Evolutionary conservation across 2,329 filamentous ascomycete genomes (phyloP).

Genomic region (Aspergillus tubingensis): DNA sequence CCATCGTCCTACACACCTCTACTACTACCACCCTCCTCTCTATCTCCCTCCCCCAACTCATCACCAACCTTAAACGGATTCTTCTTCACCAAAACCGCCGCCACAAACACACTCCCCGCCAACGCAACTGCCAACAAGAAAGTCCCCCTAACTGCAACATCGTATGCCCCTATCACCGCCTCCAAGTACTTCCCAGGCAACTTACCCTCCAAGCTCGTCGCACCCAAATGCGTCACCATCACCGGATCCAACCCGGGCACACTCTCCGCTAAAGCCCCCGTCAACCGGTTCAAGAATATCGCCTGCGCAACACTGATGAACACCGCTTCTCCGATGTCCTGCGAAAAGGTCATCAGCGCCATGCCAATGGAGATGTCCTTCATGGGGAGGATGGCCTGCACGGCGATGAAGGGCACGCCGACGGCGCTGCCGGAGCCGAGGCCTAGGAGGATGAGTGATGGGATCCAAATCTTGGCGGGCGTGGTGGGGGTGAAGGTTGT

Average conservation of each 20-base stretch:
- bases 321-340: neutral
- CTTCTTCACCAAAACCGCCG: neutral
- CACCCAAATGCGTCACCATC: neutral
- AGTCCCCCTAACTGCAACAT: neutral
- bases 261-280: neutral
- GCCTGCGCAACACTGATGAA: slow-evolving; percentile 1
- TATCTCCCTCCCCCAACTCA: neutral
- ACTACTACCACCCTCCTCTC: too few species aligned
- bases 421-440: neutral
- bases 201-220: neutral
- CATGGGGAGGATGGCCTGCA: neutral
- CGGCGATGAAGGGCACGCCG: neutral
- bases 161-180: neutral
- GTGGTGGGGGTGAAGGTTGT: neutral
- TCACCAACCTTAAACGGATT: neutral
- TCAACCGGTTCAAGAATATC: neutral
- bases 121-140: neutral
- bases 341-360: neutral
- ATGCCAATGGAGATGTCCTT: neutral
- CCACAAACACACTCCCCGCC: neutral
- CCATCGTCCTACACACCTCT: neutral
- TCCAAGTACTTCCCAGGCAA: neutral
- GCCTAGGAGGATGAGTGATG: neutral
- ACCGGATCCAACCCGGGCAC: neutral
- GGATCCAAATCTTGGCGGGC: neutral